These are phyloP conservation scores for Epichloe gansuensis DNA, from an alignment of 2,329 filamentous ascomycete genomes.

Conservation along the genomic window DNA sequence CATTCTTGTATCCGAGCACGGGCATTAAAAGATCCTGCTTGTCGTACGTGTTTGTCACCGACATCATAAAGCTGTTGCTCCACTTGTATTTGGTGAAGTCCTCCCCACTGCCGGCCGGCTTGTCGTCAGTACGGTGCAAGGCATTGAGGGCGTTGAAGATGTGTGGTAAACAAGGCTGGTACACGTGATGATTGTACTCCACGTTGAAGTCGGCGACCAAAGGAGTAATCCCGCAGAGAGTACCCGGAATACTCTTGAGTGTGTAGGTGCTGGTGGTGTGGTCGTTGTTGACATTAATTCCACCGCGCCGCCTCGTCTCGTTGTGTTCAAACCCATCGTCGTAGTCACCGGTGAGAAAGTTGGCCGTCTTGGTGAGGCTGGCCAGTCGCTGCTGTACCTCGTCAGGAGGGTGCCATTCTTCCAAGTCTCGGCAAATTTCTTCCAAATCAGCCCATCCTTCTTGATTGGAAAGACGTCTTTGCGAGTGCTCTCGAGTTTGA, in stretches of 20 bases:
- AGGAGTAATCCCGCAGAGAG: constrained; percentile 29
- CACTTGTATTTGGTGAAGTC: constrained; percentile 18
- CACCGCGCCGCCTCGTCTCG: constrained; percentile 21
- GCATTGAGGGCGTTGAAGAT: constrained; percentile 21
- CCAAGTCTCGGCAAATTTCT: constrained; percentile 21
- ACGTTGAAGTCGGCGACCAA: constrained; percentile 30
- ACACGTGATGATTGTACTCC: constrained; percentile 29
- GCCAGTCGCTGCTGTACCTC: constrained; percentile 17
- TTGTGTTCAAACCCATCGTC: constrained; percentile 20
- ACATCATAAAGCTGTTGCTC: constrained; percentile 22
- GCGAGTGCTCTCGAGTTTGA: constrained; percentile 32
- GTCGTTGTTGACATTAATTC: constrained; percentile 26
- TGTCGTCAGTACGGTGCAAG: constrained; percentile 8
- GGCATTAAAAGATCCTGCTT: constrained; percentile 21
- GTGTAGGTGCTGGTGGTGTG: constrained; percentile 31
- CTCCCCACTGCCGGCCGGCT: background rate
- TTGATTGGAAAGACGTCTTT: constrained; percentile 33
- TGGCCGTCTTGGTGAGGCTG: constrained; percentile 19
- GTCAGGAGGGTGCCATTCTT: constrained; percentile 18
- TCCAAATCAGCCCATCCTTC: constrained; percentile 25
- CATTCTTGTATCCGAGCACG: constrained; percentile 17
- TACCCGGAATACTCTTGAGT: constrained; percentile 29
- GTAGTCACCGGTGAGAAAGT: constrained; percentile 22
- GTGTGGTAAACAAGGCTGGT: constrained; percentile 32
- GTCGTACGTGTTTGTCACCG: constrained; percentile 22